Base-by-base conservation (phyloP, 495 filamentous ascomycete genomes). In the Podospora australis region DNA sequence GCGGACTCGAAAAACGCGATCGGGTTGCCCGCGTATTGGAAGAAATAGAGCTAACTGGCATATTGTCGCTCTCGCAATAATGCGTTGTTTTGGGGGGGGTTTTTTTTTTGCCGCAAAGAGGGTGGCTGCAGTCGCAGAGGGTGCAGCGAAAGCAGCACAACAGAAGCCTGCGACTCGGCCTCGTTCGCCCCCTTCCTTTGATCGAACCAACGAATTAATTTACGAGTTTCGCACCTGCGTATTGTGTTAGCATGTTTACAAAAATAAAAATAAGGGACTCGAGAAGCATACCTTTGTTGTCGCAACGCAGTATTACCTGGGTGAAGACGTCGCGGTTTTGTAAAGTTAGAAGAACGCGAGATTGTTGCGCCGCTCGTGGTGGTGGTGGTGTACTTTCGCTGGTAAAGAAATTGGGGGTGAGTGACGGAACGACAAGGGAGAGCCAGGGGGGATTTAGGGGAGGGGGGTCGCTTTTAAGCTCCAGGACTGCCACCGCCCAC, bases 1-100 rank as follows among this genome's bases (percentile, higher is more conserved):
- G 65, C 11, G 80, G 80, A 48, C 78, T 83, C 49, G 79, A 75
- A 40, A 67, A 72, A 13, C 79, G 71, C 57, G 75, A 78, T 66
- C 68, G 69, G 39, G 67, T 62, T 14, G 71, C 50, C 62, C 68
- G 66, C 51, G 55, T 57, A 44, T 60, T 65, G 30, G 64, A 50
- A 40, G 52, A 50, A 13, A 47, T 40, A 6, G 28, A 28, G 14
- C 21, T 35, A 14, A 68, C 50, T 47, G 65, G 58, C 58, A 66
- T 68, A 54, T 34, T 55, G 46, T 32, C 28, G 24, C 26, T 34
- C 40, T 28, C 28, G n/a, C n/a, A n/a, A n/a, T n/a, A n/a, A n/a
- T n/a, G n/a, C 20, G 26, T 9, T 38, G 34, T 10, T 46, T n/a
- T 39, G 42, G 43, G 24, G 46, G 35, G 32, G 14, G 32, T 17